These are phyloP conservation scores for Eragrostis nindensis DNA, from an alignment of 176 grass and related monocot genomes.

Conservation along the genomic window DNA sequence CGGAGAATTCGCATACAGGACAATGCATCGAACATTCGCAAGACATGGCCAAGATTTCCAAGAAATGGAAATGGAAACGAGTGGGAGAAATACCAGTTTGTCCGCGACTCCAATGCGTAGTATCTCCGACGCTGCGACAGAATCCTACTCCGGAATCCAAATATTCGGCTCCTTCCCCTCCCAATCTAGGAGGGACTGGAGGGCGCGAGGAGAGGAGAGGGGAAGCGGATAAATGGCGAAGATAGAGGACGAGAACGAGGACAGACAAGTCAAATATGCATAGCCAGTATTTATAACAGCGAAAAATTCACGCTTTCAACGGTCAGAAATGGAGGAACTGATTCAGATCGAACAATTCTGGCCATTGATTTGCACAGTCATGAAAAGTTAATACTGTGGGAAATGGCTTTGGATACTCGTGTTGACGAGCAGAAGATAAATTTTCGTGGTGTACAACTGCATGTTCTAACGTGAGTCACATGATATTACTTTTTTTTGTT, in stretches of 20 bases:
- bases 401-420: conserved; percentile 16
- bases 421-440: not conserved
- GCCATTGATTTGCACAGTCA: not conserved
- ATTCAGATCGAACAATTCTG: not conserved
- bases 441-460: not conserved
- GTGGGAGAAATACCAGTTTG: conserved; percentile 24
- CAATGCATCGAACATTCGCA: conserved; percentile 8
- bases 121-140: not conserved
- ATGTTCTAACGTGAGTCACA: not conserved
- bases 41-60: not conserved
- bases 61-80: not conserved
- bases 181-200: conserved; percentile 25
- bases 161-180: conserved; percentile 7
- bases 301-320: not conserved
- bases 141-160: conserved; percentile 27
- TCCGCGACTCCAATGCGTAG: conserved; percentile 14
- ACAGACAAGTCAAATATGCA: conserved; percentile 40
- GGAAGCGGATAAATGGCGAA: conserved; percentile 39
- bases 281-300: conserved; percentile 32
- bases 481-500: not conserved
- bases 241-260: conserved; percentile 23
- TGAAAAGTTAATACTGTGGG: not conserved
- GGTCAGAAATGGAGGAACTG: not conserved
- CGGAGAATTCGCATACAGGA: not conserved
- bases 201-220: not conserved